A percentile compares a stretch with the other conserved stretches of the same genome.
Evolutionary conservation across 371 early-diverging fungal genomes (phyloP).

Genomic region (Entomophthora muscae): DNA sequence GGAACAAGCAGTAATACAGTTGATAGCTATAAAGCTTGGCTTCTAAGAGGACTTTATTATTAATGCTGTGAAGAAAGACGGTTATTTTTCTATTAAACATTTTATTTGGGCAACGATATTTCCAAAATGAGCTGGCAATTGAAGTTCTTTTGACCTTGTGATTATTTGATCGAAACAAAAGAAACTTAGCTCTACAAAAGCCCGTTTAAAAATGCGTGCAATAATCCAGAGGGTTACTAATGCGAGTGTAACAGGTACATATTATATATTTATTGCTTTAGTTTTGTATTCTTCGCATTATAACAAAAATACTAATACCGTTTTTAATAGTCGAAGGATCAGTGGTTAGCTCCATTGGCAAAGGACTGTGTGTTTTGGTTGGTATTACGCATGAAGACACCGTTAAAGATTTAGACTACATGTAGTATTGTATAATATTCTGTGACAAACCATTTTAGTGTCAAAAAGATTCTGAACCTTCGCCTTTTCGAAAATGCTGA

Average conservation of each 20-base stretch:
- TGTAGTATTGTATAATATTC: conserved; percentile 18
- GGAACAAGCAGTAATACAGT: no score
- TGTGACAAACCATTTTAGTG: conserved; percentile 13
- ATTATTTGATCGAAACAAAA: no score
- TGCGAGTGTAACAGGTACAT: neutral
- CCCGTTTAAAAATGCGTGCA: conserved; percentile 1
- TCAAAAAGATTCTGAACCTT: conserved; percentile 47
- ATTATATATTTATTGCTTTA: neutral
- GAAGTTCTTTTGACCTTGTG: no score
- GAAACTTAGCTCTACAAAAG: no score
- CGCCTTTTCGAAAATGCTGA: conserved; percentile 50
- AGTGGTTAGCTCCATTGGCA: conserved; percentile 45
- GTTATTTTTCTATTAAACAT: no score
- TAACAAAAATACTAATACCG: neutral
- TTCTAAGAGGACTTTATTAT: no score
- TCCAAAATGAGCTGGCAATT: no score
- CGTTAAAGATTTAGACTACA: conserved; percentile 48
- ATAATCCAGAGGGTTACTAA: conserved; percentile 3
- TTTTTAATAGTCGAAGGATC: conserved; percentile 32
- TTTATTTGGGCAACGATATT: no score
- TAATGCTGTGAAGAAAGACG: no score
- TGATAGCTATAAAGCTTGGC: no score
- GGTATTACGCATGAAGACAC: conserved; percentile 57
- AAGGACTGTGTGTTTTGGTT: conserved; percentile 56
- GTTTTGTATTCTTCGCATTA: neutral